phyloP scores from a whole-genome alignment of 495 filamentous ascomycete species.

The Xylaria sp. region DNA sequence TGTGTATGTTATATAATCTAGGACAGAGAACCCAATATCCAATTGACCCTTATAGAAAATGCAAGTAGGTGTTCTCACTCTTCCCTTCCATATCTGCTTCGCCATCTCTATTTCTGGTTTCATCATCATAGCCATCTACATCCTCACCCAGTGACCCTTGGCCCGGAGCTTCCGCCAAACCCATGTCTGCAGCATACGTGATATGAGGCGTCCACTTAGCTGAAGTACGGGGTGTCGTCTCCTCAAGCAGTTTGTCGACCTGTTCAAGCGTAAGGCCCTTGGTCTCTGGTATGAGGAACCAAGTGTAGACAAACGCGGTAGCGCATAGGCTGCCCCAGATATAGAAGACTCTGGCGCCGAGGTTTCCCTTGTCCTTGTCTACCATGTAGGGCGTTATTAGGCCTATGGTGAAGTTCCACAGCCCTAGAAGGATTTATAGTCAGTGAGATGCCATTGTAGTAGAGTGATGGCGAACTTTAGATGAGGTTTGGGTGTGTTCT shows the following conservation, averaged over 20 bases:
- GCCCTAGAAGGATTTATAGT: slow-evolving; percentile 34
- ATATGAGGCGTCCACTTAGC: slow-evolving; percentile 72
- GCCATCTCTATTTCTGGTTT: neutral
- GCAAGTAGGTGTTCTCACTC: neutral
- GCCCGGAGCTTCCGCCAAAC: slow-evolving; percentile 25
- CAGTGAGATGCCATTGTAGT: neutral
- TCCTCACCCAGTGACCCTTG: neutral
- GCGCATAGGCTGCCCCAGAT: slow-evolving; percentile 77
- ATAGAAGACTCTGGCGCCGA: slow-evolving; percentile 79
- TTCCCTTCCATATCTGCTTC: neutral
- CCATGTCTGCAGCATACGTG: slow-evolving; percentile 72
- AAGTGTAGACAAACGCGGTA: slow-evolving; percentile 70
- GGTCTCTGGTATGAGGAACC: slow-evolving; percentile 84
- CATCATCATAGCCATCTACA: neutral
- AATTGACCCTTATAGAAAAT: slow-evolving; percentile 1
- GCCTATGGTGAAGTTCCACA: slow-evolving; percentile 34
- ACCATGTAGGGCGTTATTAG: slow-evolving; percentile 84
- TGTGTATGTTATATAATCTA: neutral
- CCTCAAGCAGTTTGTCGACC: slow-evolving; percentile 89
- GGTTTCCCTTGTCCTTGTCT: slow-evolving; percentile 65
- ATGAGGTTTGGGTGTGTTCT: neutral
- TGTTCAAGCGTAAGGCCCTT: slow-evolving; percentile 89
- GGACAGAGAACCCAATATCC: neutral
- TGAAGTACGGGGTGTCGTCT: slow-evolving; percentile 74
- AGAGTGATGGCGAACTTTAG: neutral